Evolutionary conservation across 2,329 filamentous ascomycete species (phyloP).

Genomic region (Magnaporthiopsis incrustans): DNA sequence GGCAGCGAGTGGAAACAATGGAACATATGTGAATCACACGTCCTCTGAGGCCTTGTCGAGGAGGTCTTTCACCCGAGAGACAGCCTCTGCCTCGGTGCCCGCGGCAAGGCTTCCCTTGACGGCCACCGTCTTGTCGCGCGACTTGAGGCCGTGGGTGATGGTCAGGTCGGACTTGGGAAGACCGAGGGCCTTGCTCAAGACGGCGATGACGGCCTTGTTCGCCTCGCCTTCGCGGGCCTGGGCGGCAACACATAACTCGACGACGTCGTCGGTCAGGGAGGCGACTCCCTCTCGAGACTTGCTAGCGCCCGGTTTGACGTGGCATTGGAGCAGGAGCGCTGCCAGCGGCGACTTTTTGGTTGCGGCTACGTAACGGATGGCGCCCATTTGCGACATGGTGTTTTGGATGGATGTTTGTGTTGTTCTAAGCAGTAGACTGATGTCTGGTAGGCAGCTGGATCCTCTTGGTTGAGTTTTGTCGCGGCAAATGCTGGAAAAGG

Average conservation of each 20-base stretch:
- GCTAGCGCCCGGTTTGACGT: constrained; percentile 58
- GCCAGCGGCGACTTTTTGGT: constrained; percentile 36
- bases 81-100: constrained; percentile 7
- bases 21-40: background rate
- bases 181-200: constrained; percentile 52
- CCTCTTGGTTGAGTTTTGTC: no score
- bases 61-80: constrained; percentile 9
- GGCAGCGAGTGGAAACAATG: no score
- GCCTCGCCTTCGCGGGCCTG: constrained; percentile 60
- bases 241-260: constrained; percentile 60
- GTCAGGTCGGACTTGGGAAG: constrained; percentile 57
- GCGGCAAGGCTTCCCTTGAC: constrained; percentile 22
- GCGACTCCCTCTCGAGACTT: constrained; percentile 53
- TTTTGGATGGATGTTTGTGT: background rate
- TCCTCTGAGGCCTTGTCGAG: constrained; percentile 7
- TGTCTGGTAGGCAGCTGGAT: background rate
- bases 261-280: constrained; percentile 43
- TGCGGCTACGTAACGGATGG: constrained; percentile 39
- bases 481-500: no score
- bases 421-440: background rate
- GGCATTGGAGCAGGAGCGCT: constrained; percentile 53
- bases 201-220: constrained; percentile 55
- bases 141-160: constrained; percentile 55
- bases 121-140: constrained; percentile 54
- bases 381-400: constrained; percentile 18